These are phyloP conservation scores for Datisca glomerata DNA, from an alignment of 306 rosid species.

Conservation along the genomic window DNA sequence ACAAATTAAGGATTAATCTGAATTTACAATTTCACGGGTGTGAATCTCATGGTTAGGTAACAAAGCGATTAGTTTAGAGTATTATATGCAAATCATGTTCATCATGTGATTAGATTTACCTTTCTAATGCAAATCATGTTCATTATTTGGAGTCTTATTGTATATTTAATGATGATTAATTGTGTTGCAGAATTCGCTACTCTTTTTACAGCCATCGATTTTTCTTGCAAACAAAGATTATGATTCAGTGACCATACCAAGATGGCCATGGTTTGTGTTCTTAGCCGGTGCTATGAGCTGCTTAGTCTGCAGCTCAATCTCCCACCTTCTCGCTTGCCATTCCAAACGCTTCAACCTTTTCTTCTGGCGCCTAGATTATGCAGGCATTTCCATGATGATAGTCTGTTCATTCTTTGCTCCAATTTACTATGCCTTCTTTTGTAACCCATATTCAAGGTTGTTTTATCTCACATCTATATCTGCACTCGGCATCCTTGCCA, in stretches of 20 bases:
- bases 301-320: constrained; percentile 63
- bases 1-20: not conserved
- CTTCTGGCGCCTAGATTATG: constrained; percentile 93
- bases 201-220: constrained; percentile 16
- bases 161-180: not conserved
- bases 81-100: too few species aligned
- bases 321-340: constrained; percentile 86
- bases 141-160: not conserved
- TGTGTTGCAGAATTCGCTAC: constrained; percentile 34
- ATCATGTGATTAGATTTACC: too few species aligned
- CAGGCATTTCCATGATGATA: constrained; percentile 80
- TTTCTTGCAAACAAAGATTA: constrained; percentile 15
- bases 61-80: too few species aligned
- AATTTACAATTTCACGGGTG: not conserved
- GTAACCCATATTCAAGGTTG: constrained; percentile 34
- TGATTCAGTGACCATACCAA: constrained; percentile 23
- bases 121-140: not conserved
- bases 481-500: constrained; percentile 40
- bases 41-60: too few species aligned
- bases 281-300: constrained; percentile 78
- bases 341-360: constrained; percentile 56
- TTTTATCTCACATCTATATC: constrained; percentile 62
- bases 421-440: constrained; percentile 63
- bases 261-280: constrained; percentile 92
- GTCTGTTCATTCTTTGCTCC: constrained; percentile 84